Evolutionary conservation across 73 alveolate genomes (phyloP), one percentile per base, ranked within the genome.

Genomic region (Breviolum minutum): DNA sequence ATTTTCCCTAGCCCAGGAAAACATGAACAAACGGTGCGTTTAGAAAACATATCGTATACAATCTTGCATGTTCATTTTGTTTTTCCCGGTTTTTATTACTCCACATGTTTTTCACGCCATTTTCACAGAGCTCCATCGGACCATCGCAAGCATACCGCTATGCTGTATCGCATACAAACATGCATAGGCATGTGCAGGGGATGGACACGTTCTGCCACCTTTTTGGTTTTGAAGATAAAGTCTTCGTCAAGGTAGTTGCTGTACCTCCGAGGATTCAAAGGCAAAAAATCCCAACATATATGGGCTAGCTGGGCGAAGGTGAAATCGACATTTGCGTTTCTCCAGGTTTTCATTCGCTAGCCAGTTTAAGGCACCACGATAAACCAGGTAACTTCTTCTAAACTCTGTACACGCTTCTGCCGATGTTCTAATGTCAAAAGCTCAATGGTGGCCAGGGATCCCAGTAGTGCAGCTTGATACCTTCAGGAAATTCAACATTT

Each of bases 201-300:
- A 17, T 83, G 92, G 0, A 16, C 22, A 8, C 9, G 16, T 27
- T 61, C 27, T 0, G 92, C 92, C 54, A 83, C 92, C 0, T 8
- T 3, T 62, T 83, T 83, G 0, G 92, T 83, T 61, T 83, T 83
- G 16, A 48, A 17, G 17, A 61, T 83, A 54, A 12, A 83, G 5
- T 83, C 92, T n/a, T 83, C 92, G 26, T 83, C 92, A n/a, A 83
- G 24, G 3, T 61, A 83, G 10, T 83, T 83, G 26, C 64, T 12
- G 13, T 0, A 83, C 60, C 62, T 5, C 62, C 92, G 27, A 2
- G 92, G 92, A 11, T 83, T 83, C 1, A 17, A 22, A 10, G 92
- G 92, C 0, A 83, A 4, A 26, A 12, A 22, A 14, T 19, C 40
- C 62, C 11, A 61, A 6, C 26, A 71, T 61, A 83, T 5, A n/a